These are phyloP conservation scores for Scheffersomyces cryptocercus DNA, from an alignment of 1,139 yeast genomes.

Conservation along the genomic window DNA sequence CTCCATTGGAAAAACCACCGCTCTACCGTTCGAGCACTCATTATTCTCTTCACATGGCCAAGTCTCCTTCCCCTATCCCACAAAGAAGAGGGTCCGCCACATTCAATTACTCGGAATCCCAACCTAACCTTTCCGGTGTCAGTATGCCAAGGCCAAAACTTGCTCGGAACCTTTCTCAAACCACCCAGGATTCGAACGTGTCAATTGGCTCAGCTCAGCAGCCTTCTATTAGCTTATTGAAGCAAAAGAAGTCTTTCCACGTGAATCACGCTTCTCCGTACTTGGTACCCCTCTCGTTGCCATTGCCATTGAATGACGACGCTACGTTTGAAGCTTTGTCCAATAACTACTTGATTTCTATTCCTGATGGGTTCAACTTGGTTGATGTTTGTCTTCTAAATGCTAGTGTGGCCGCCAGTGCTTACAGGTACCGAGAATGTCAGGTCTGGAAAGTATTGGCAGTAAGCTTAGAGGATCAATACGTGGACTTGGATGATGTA, in stretches of 20 bases:
- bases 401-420: conserved; percentile 58
- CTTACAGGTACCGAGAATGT: conserved; percentile 54
- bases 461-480: conserved; percentile 53
- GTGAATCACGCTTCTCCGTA: conserved; percentile 40
- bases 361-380: conserved; percentile 53
- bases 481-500: background rate
- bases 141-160: conserved; percentile 26
- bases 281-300: conserved; percentile 45
- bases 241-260: conserved; percentile 12
- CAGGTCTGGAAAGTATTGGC: conserved; percentile 73
- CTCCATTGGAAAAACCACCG: conserved; percentile 27
- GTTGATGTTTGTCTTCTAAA: conserved; percentile 60
- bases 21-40: conserved; percentile 14
- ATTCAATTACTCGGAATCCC: conserved; percentile 5
- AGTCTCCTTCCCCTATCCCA: conserved; percentile 19
- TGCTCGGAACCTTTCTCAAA: conserved; percentile 35
- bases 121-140: conserved; percentile 9
- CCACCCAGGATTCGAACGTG: conserved; percentile 36
- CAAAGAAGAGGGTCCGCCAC: conserved; percentile 9
- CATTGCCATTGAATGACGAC: conserved; percentile 45
- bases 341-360: conserved; percentile 37
- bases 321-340: conserved; percentile 44
- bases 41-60: conserved; percentile 10
- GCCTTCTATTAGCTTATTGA: conserved; percentile 5
- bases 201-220: conserved; percentile 18